Conservation (phyloP, 306 rosid species). For the Fragaria vesca region DNA sequence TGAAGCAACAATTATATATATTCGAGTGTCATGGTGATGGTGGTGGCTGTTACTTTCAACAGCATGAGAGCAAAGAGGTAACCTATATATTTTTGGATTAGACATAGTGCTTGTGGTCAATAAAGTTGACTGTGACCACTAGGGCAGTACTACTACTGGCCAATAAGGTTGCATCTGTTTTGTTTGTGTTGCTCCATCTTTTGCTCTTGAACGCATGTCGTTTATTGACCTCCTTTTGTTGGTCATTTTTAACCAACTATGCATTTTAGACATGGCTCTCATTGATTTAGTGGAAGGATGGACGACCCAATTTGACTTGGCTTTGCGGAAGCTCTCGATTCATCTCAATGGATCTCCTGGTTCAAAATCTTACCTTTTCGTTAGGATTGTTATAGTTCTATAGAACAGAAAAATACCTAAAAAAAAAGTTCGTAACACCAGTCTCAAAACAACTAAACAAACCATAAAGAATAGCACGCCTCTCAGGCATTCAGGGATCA, state of each 20-base stretch:
- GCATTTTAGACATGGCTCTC: neutral
- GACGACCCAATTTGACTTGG: neutral
- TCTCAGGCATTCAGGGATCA: no score
- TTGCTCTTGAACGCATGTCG: conserved; percentile 35
- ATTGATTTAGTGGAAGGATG: neutral
- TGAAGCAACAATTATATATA: conserved; percentile 18
- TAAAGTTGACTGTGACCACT: conserved; percentile 33
- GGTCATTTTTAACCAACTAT: neutral
- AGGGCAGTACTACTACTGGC: conserved; percentile 5
- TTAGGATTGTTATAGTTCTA: no score
- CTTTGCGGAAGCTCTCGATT: no score
- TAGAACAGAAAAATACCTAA: no score
- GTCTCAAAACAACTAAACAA: no score
- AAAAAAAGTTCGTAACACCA: no score
- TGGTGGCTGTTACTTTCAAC: conserved; percentile 35
- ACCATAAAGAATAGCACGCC: no score
- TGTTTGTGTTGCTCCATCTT: neutral
- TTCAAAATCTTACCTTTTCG: no score
- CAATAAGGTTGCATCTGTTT: conserved; percentile 14
- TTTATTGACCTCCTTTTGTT: conserved; percentile 5
- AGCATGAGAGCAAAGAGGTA: neutral
- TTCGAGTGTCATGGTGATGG: conserved; percentile 14
- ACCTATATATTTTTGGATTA: neutral
- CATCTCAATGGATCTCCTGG: neutral
- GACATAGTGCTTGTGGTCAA: conserved; percentile 14